Percentiles rank a stretch among this genome's conserved stretches.
These are phyloP conservation scores for Russula emetica DNA, from an alignment of 768 basidiomycete genomes.

Conservation along the genomic window DNA sequence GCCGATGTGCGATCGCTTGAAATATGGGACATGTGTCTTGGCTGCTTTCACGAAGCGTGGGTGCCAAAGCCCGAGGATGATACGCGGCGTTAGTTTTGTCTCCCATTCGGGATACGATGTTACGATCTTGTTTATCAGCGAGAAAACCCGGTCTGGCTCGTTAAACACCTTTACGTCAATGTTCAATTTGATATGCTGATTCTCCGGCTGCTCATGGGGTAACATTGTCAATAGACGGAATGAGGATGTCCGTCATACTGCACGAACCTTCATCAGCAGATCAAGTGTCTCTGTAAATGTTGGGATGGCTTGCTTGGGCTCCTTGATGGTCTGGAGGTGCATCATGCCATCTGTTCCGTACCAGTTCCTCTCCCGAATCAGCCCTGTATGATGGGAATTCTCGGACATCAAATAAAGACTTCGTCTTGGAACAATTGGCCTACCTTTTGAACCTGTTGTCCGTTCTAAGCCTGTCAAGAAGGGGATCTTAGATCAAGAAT, in stretches of 20 bases:
- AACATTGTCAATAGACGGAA: slow-evolving; percentile 6
- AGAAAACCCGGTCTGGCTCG: slow-evolving; percentile 80
- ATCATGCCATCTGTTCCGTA: slow-evolving; percentile 54
- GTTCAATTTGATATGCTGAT: slow-evolving; percentile 72
- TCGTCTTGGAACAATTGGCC: slow-evolving; percentile 9
- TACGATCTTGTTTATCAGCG: slow-evolving; percentile 68
- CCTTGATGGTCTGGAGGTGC: slow-evolving; percentile 72
- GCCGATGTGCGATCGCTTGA: slow-evolving; percentile 83
- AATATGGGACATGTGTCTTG: slow-evolving; percentile 70
- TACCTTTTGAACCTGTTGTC: slow-evolving; percentile 77
- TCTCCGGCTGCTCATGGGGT: slow-evolving; percentile 52
- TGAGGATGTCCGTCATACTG: slow-evolving; percentile 18
- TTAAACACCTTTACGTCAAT: slow-evolving; percentile 95
- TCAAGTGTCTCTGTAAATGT: slow-evolving; percentile 82
- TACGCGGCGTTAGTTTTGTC: slow-evolving; percentile 68
- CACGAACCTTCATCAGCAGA: slow-evolving; percentile 67
- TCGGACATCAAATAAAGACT: slow-evolving; percentile 4
- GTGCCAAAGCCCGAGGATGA: slow-evolving; percentile 85
- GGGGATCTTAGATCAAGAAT: slow-evolving; percentile 5
- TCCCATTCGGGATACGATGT: slow-evolving; percentile 66
- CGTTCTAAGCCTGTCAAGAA: slow-evolving; percentile 53
- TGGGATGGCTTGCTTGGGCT: slow-evolving; percentile 84
- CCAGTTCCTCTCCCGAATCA: slow-evolving; percentile 51
- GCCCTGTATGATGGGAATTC: slow-evolving; percentile 40
- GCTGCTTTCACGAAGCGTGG: slow-evolving; percentile 82